Evolutionary conservation across 371 early-diverging fungal species (phyloP), one percentile per base, ranked within the genome.

Genomic region (Smittium mucronatum): DNA sequence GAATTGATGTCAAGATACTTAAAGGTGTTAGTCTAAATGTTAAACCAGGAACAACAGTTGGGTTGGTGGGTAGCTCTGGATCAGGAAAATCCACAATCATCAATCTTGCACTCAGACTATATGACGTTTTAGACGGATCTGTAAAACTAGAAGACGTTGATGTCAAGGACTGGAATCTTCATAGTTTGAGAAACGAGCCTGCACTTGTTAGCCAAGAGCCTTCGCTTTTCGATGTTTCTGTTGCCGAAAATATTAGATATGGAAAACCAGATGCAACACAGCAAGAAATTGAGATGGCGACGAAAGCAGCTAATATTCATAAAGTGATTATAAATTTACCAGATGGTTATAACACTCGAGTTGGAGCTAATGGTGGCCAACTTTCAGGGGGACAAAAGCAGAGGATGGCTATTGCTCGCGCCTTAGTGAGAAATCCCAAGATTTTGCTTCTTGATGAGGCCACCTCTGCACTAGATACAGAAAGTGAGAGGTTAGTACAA

Each of bases 381-480:
- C 84, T 83, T 61, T 75, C 95, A 82, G 95, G 94, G 68, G 96
- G 96, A 64, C 94, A 95, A 78, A 89, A 88, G 74, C 94, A 95
- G 76, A 82, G 89, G 69, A 85, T 88, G 72, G 78, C 83, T 11
- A 75, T 84, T 60, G 80, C 86, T 0, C 71, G 86, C 32, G 80
- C 80, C 0, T 60, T 80, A 60, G 67, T 87, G 82, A 25, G 88
- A 65, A 85, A 93, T 69, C 94, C 94, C 32, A 82, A 80, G 68
- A 82, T 97, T n/a, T 74, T 97, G 59, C 75, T 98, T 17, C 77
- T 98, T 35, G 99, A 99, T 70, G 98, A 98, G 78, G 95, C 98
- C 0, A 97, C 99, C 0, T 89, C 90, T 1, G 95, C 96, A 0
- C 73, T 97, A 59, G 96, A 97, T 77, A 86, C 89, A 29, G 87